Percentiles rank a stretch among this genome's conserved stretches.
These are phyloP conservation scores for Boletus rex-veris DNA, from an alignment of 768 basidiomycete genomes.

Conservation along the genomic window DNA sequence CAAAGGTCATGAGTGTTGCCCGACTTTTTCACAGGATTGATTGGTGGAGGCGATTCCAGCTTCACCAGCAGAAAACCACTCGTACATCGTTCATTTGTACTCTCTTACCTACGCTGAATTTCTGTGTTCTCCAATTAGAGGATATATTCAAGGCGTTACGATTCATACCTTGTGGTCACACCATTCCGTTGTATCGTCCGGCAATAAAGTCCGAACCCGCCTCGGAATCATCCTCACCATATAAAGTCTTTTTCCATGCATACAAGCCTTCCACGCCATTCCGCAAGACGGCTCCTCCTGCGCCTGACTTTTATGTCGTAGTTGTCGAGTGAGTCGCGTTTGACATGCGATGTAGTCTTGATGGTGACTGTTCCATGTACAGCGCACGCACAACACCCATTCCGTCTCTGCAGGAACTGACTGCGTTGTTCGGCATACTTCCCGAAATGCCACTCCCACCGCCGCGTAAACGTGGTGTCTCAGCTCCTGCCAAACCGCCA, in stretches of 20 bases:
- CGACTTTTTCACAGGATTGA: slow-evolving; percentile 16
- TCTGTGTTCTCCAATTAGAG: slow-evolving; percentile 37
- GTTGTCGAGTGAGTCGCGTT: slow-evolving; percentile 69
- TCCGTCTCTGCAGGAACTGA: slow-evolving; percentile 77
- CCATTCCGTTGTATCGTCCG: slow-evolving; percentile 36
- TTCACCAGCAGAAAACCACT: slow-evolving; percentile 50
- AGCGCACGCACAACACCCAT: slow-evolving; percentile 83
- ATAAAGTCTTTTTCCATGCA: slow-evolving; percentile 82
- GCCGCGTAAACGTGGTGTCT: slow-evolving; percentile 41
- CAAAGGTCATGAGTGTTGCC: slow-evolving; percentile 1
- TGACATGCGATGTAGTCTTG: not conserved
- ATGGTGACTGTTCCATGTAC: slow-evolving; percentile 5
- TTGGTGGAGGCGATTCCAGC: slow-evolving; percentile 70
- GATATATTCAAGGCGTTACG: slow-evolving; percentile 67
- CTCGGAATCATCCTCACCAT: slow-evolving; percentile 31
- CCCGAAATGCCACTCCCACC: slow-evolving; percentile 62
- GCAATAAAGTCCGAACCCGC: slow-evolving; percentile 4
- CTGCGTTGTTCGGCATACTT: slow-evolving; percentile 63
- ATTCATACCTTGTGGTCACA: slow-evolving; percentile 67
- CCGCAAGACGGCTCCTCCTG: slow-evolving; percentile 70
- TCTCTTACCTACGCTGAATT: not conserved
- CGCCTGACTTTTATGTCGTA: slow-evolving; percentile 83
- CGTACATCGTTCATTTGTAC: slow-evolving; percentile 35
- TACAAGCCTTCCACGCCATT: slow-evolving; percentile 90
- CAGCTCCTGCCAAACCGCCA: slow-evolving; percentile 1